Evolutionary conservation across 1,139 yeast genomes (phyloP).

Genomic region (Nakaseomyces nivariensis): DNA sequence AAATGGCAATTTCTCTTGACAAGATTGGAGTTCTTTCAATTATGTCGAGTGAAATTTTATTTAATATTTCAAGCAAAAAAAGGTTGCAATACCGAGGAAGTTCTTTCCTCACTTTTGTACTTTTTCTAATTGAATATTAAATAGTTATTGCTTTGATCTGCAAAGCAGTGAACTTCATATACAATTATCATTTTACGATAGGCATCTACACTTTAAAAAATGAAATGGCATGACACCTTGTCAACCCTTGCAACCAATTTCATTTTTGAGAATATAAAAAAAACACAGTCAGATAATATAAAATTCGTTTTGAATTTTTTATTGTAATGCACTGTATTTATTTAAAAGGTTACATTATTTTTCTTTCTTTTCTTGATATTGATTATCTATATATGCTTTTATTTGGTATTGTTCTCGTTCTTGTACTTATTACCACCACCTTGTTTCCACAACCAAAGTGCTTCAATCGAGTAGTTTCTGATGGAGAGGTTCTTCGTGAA

Average conservation of each 20-base stretch:
- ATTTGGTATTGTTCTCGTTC: not conserved
- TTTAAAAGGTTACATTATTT: not conserved
- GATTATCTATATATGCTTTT: not conserved
- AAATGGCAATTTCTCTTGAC: not conserved
- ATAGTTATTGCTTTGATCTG: too few species aligned
- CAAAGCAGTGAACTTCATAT: too few species aligned
- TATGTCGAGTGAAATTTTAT: too few species aligned
- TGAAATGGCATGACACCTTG: not conserved
- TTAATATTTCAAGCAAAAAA: too few species aligned
- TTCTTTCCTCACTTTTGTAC: not conserved
- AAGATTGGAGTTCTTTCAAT: not conserved
- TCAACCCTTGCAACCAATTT: not conserved
- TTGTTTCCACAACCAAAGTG: slow-evolving; percentile 84
- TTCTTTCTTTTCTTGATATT: not conserved
- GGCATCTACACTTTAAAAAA: not conserved
- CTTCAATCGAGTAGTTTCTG: slow-evolving; percentile 80
- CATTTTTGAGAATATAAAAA: not conserved
- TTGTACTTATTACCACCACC: slow-evolving; percentile 48
- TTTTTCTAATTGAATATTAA: too few species aligned
- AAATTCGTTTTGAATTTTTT: not conserved
- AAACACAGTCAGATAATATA: too few species aligned
- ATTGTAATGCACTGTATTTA: not conserved
- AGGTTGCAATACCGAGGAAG: not conserved
- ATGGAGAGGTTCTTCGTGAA: slow-evolving; percentile 63
- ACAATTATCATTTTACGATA: not conserved